Percentiles rank a stretch among this genome's conserved stretches.
phyloP scores from a whole-genome alignment of 805 yeast species.

The Yarrowia osloensis region DNA sequence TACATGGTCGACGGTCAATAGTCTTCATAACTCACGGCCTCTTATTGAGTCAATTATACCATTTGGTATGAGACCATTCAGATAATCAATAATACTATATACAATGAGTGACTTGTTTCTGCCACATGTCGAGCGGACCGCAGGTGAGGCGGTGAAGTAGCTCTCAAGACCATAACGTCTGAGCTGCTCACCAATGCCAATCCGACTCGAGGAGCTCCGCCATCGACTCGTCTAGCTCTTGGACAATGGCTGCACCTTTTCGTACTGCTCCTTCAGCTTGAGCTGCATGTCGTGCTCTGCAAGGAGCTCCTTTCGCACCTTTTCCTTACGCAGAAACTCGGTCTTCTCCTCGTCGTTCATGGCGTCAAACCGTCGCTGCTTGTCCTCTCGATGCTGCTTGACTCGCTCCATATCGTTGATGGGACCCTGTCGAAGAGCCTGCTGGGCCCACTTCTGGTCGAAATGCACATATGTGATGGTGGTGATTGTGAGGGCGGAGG shows the following conservation, averaged over 20 bases:
- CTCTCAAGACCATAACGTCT: background rate
- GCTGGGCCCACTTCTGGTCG: slow-evolving; percentile 27
- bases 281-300: slow-evolving; percentile 28
- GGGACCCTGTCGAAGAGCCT: slow-evolving; percentile 30
- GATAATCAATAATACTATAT: slow-evolving; percentile 11
- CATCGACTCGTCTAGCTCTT: too few relatives aligned
- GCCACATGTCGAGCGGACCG: too few relatives aligned
- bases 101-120: background rate
- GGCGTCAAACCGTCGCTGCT: background rate
- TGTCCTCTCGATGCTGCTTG: background rate
- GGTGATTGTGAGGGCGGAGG: background rate
- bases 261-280: slow-evolving; percentile 23
- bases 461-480: slow-evolving; percentile 24
- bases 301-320: slow-evolving; percentile 28
- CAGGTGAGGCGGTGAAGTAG: too few relatives aligned
- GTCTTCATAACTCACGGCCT: too few relatives aligned
- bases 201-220: too few relatives aligned
- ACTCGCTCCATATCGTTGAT: slow-evolving; percentile 24
- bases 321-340: slow-evolving; percentile 22
- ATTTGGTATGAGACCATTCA: background rate
- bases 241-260: slow-evolving; percentile 20
- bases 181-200: background rate
- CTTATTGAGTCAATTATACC: too few relatives aligned
- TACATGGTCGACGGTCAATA: too few relatives aligned
- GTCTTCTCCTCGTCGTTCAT: slow-evolving; percentile 26